These are phyloP conservation scores for Tuber indicum DNA, from an alignment of 495 filamentous ascomycete species.

Conservation along the genomic window DNA sequence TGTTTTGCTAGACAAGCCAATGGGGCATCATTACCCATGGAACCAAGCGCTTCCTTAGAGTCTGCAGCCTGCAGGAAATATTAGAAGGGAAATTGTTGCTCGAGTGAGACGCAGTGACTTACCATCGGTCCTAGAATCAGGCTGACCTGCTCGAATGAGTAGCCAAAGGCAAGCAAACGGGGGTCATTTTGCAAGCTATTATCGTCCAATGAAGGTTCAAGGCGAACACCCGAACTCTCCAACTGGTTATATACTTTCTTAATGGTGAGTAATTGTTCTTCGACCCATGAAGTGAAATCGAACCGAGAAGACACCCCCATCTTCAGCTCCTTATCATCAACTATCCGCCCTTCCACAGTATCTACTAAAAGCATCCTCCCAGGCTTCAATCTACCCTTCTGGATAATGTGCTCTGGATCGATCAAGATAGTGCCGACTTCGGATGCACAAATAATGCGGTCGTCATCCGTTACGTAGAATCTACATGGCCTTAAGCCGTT, in stretches of 20 bases:
- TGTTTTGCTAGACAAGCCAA: conserved; percentile 84
- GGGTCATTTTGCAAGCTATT: conserved; percentile 77
- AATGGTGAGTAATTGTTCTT: conserved; percentile 71
- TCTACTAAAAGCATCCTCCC: conserved; percentile 98
- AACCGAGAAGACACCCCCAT: conserved; percentile 73
- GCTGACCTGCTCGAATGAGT: conserved; percentile 95
- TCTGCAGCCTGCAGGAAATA: conserved; percentile 59
- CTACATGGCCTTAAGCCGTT: conserved; percentile 95
- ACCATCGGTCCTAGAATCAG: conserved; percentile 87
- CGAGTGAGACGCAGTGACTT: conserved; percentile 18
- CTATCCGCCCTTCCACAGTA: conserved; percentile 88
- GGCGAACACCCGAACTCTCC: conserved; percentile 47
- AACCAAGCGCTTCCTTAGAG: conserved; percentile 97
- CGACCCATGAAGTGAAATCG: conserved; percentile 83
- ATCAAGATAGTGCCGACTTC: conserved; percentile 94
- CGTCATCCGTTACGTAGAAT: conserved; percentile 97
- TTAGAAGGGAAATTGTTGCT: conserved; percentile 4
- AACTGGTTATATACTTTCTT: conserved; percentile 32
- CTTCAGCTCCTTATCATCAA: conserved; percentile 93
- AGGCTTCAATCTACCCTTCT: conserved; percentile 92
- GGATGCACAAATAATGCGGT: conserved; percentile 96
- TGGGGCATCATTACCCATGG: conserved; percentile 98
- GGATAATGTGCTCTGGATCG: conserved; percentile 81
- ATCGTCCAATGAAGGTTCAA: conserved; percentile 61
- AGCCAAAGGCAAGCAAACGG: conserved; percentile 81